Evolutionary conservation across 1,284 basidiomycete genomes (phyloP).

Genomic region (Cryptococcus sp.): DNA sequence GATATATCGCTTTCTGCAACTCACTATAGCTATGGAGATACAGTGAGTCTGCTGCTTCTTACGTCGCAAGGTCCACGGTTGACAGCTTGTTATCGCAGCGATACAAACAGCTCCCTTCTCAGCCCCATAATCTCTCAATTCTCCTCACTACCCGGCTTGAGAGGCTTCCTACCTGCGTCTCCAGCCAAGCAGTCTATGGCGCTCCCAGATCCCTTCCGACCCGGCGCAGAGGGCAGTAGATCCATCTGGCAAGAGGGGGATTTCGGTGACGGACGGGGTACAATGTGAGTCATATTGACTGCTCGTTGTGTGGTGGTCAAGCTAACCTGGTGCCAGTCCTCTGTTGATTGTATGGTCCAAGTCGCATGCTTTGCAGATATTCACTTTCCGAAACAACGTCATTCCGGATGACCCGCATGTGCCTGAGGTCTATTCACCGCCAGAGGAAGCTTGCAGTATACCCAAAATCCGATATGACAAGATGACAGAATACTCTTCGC

Average conservation of each 20-base stretch:
- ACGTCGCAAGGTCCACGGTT: slow-evolving; percentile 2
- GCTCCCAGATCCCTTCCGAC: not conserved
- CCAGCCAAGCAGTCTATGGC: slow-evolving; percentile 6
- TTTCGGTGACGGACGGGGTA: slow-evolving; percentile 31
- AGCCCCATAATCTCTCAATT: slow-evolving; percentile 36
- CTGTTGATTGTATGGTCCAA: slow-evolving; percentile 32
- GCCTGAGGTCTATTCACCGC: slow-evolving; percentile 33
- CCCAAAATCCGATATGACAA: slow-evolving; percentile 28
- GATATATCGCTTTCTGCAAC: not conserved
- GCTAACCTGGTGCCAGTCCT: slow-evolving; percentile 18
- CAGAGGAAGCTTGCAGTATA: slow-evolving; percentile 40
- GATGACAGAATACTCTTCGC: slow-evolving; percentile 2
- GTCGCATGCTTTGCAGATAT: slow-evolving; percentile 38
- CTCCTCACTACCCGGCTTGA: slow-evolving; percentile 30
- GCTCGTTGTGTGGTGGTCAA: no score
- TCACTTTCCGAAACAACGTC: slow-evolving; percentile 17
- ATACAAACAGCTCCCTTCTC: slow-evolving; percentile 27
- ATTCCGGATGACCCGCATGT: slow-evolving; percentile 42
- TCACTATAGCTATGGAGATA: slow-evolving; percentile 9
- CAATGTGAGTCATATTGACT: slow-evolving; percentile 15
- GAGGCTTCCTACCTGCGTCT: slow-evolving; percentile 32
- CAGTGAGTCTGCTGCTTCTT: not conserved
- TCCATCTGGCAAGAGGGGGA: slow-evolving; percentile 39
- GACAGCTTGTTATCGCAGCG: slow-evolving; percentile 15
- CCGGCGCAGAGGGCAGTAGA: slow-evolving; percentile 3